Conservation (phyloP, 2,329 filamentous ascomycete species). For the Orbilia blumenaviensis region DNA sequence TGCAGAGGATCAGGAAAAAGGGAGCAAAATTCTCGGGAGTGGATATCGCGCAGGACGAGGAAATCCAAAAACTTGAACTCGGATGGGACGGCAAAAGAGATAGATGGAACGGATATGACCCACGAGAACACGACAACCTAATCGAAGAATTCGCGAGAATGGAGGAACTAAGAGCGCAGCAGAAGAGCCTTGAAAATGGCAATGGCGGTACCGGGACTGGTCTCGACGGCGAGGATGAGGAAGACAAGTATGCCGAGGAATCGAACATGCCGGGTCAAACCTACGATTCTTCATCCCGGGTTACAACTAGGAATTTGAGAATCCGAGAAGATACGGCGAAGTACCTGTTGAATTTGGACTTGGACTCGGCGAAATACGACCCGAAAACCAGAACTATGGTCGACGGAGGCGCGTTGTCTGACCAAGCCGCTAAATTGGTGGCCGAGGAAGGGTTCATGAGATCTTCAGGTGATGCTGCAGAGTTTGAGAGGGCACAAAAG, state of each 20-base stretch:
- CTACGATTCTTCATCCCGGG: conserved; percentile 70
- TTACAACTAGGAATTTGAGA: conserved; percentile 86
- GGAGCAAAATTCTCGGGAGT: conserved; percentile 92
- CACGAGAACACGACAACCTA: conserved; percentile 83
- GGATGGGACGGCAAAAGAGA: conserved; percentile 98
- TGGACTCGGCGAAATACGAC: conserved; percentile 97
- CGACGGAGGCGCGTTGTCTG: conserved; percentile 77
- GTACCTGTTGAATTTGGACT: conserved; percentile 91
- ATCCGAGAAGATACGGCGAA: conserved; percentile 97
- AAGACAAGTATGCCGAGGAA: conserved; percentile 87
- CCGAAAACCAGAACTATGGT: conserved; percentile 94
- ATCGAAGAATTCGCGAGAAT: conserved; percentile 88
- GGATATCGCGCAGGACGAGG: conserved; percentile 92
- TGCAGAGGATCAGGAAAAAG: conserved; percentile 85
- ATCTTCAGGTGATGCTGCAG: conserved; percentile 86
- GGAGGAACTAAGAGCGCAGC: conserved; percentile 74
- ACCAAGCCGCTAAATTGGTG: conserved; percentile 81
- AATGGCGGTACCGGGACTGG: conserved; percentile 66
- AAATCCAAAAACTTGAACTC: conserved; percentile 82
- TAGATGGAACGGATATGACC: conserved; percentile 97
- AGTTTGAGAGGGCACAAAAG: conserved; percentile 86
- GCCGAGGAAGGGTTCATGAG: conserved; percentile 93
- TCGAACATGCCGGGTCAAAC: conserved; percentile 90
- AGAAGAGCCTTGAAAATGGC: conserved; percentile 62
- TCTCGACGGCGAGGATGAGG: conserved; percentile 67